These are phyloP conservation scores for Salicornia ramosissima DNA, from an alignment of 148 eudicot species.

Conservation along the genomic window DNA sequence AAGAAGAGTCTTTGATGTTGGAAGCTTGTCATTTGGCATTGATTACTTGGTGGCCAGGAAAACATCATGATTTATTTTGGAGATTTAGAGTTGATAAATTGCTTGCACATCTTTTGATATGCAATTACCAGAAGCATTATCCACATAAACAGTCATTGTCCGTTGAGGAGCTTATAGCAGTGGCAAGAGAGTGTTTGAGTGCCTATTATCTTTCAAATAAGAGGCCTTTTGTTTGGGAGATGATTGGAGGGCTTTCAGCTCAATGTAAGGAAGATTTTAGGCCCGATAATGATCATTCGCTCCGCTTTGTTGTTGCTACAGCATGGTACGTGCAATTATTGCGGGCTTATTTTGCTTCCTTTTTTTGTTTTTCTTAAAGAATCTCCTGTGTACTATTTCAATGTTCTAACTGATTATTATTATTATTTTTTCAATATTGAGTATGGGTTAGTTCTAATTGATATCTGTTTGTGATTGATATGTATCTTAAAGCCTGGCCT, in stretches of 20 bases:
- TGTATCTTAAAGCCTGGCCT: conserved; percentile 46
- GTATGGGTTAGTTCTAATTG: conserved; percentile 12
- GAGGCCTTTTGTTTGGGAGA: conserved; percentile 70
- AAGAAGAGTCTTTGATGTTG: conserved; percentile 36
- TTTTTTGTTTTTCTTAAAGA: neutral
- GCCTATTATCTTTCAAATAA: conserved; percentile 34
- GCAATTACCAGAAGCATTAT: conserved; percentile 26
- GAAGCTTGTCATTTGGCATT: conserved; percentile 73
- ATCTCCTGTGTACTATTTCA: neutral
- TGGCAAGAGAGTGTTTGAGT: conserved; percentile 39
- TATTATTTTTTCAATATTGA: neutral
- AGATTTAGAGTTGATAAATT: conserved; percentile 46
- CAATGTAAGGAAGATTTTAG: conserved; percentile 49
- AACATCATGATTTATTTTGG: conserved; percentile 75
- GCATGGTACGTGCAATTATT: conserved; percentile 49
- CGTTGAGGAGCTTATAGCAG: conserved; percentile 40
- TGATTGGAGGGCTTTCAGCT: conserved; percentile 71
- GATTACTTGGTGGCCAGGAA: conserved; percentile 66
- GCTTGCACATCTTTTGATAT: conserved; percentile 48
- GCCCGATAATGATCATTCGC: conserved; percentile 31
- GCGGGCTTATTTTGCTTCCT: neutral
- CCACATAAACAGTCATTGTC: conserved; percentile 33
- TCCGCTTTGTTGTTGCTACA: conserved; percentile 52
- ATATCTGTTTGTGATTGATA: conserved; percentile 4
- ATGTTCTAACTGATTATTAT: neutral